Evolutionary conservation across 2,329 filamentous ascomycete genomes (phyloP), one percentile per base, ranked within the genome.

Genomic region (Neonectria ditissima): DNA sequence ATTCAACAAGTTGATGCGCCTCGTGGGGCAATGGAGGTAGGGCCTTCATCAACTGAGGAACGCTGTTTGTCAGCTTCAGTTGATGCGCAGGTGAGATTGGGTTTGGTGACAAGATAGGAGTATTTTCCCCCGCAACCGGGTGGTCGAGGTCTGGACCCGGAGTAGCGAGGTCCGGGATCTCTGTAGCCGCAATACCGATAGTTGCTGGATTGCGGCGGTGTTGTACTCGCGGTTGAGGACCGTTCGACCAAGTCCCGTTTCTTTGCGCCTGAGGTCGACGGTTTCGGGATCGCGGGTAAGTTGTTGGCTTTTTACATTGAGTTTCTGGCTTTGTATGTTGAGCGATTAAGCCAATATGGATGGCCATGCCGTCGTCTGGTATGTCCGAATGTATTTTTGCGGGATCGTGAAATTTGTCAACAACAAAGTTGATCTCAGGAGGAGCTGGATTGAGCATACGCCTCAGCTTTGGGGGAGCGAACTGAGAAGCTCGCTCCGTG

Each of bases 11-110:
- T 16, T 48, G 8, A 11, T 59, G 47, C 11, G 62, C 62, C 34
- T 77, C 74, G 5, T 72, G 73, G 4, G 84, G 83, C 8, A 86
- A 67, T 14, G 81, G 77, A 14, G 84, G 84, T 44, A 86, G 68
- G 22, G 81, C 80, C 69, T 87, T 86, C 83, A 86, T 86, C 14
- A 86, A 74, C 43, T 80, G 80, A 7, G 84, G 82, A 55, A 84
- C 82, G 65, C 82, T 85, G 65, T 82, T 83, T 61, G 82, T 83
- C 41, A 83, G 75, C 55, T 78, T 81, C 18, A 84, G 76, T 65
- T 81, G 77, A 28, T 78, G 77, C 34, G 75, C 77, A 34, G 83
- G 81, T 16, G 83, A 86, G 4, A 85, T 81, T 14, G 83, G 83
- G 48, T 82, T 79, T n/a, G 83, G 83, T 4, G 81, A 80, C 34